Conservation (phyloP, 2,329 filamentous ascomycete species). For the Claviceps spartinae region DNA sequence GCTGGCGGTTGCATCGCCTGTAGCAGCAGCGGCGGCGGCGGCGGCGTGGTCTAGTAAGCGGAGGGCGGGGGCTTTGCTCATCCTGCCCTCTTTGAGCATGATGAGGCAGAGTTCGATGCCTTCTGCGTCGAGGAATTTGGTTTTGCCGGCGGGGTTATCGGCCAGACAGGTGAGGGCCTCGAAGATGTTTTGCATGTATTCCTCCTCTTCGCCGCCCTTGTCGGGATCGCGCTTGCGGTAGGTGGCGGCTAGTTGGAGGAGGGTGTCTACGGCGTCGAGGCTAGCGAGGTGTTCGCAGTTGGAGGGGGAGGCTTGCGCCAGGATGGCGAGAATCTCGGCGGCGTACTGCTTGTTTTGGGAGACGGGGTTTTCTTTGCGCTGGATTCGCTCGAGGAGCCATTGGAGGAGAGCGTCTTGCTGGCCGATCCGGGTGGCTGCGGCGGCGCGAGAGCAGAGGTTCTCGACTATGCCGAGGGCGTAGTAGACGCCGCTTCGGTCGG, state of each 20-base stretch:
- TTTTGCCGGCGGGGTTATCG: constrained; percentile 62
- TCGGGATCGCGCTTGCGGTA: constrained; percentile 80
- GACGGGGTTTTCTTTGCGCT: constrained; percentile 52
- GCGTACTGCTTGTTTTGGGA: constrained; percentile 92
- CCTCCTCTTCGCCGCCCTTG: constrained; percentile 79
- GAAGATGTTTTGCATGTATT: constrained; percentile 90
- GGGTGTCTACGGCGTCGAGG: constrained; percentile 59
- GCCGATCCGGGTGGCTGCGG: constrained; percentile 59
- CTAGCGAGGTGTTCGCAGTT: constrained; percentile 51
- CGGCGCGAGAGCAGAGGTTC: constrained; percentile 61
- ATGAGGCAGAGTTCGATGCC: constrained; percentile 84
- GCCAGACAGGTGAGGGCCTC: constrained; percentile 71
- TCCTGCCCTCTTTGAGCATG: constrained; percentile 81
- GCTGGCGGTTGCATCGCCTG: constrained; percentile 17
- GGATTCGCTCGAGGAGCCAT: constrained; percentile 68
- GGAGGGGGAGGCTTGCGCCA: constrained; percentile 59
- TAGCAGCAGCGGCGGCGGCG: constrained; percentile 22
- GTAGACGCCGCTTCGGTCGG: constrained; percentile 76
- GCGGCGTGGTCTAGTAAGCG: constrained; percentile 77
- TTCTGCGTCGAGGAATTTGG: constrained; percentile 75
- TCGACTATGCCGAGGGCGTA: constrained; percentile 73
- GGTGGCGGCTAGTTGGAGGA: constrained; percentile 70
- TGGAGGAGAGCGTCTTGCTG: constrained; percentile 52
- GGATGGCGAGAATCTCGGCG: constrained; percentile 79
- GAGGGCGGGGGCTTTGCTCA: constrained; percentile 64